phyloP scores from a whole-genome alignment of 2,329 filamentous ascomycete genomes.

The Fusarium metavorans region DNA sequence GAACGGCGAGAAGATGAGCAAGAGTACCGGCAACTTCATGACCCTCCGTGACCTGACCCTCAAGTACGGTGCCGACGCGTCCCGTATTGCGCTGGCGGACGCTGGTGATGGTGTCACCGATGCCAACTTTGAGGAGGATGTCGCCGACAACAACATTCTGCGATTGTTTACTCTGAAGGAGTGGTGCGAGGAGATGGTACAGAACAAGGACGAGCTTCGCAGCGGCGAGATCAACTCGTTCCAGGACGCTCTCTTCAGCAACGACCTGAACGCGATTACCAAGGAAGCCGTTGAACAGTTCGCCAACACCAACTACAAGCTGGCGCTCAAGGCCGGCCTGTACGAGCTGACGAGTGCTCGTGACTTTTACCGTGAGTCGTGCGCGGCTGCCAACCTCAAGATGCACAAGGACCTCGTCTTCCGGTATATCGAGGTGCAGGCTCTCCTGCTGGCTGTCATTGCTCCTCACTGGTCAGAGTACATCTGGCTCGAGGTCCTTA shows the following conservation, averaged over 20 bases:
- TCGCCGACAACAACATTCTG: slow-evolving; percentile 91
- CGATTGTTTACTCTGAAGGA: slow-evolving; percentile 84
- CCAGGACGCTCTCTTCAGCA: slow-evolving; percentile 90
- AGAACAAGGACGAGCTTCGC: slow-evolving; percentile 76
- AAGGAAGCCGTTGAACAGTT: slow-evolving; percentile 84
- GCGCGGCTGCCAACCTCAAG: slow-evolving; percentile 79
- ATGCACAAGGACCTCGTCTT: slow-evolving; percentile 87
- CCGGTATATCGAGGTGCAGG: slow-evolving; percentile 88
- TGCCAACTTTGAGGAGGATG: slow-evolving; percentile 96
- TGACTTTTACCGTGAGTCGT: slow-evolving; percentile 90
- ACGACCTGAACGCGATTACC: slow-evolving; percentile 90
- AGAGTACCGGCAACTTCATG: slow-evolving; percentile 97
- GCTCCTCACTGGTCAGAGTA: slow-evolving; percentile 96
- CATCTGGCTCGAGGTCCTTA: slow-evolving; percentile 91
- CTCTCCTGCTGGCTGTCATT: slow-evolving; percentile 83
- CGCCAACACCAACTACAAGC: slow-evolving; percentile 78
- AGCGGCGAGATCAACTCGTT: slow-evolving; percentile 81
- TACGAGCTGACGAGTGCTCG: slow-evolving; percentile 92
- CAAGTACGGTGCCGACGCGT: slow-evolving; percentile 96
- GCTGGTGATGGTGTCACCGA: slow-evolving; percentile 95
- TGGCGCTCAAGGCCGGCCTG: slow-evolving; percentile 86
- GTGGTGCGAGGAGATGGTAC: slow-evolving; percentile 89
- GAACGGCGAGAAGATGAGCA: slow-evolving; percentile 99
- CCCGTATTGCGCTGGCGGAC: slow-evolving; percentile 91
- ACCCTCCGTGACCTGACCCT: slow-evolving; percentile 86